Percentiles rank a stretch among this genome's conserved stretches.
These are phyloP conservation scores for Mortierella alpina DNA, from an alignment of 192 early-diverging fungal species.

Conservation along the genomic window DNA sequence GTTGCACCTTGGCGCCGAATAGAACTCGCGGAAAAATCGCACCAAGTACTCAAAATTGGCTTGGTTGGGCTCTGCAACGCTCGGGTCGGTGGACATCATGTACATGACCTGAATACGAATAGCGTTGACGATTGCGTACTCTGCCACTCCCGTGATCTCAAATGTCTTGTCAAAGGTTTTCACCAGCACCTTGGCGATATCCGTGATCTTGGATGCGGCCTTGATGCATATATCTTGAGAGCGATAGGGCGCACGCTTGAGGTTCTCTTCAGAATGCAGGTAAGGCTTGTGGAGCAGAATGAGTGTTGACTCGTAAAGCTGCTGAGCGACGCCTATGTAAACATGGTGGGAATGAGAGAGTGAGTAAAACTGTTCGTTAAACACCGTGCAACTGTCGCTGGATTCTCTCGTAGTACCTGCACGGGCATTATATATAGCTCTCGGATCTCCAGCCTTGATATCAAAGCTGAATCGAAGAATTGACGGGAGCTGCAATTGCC, in stretches of 20 bases:
- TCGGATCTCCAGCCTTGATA: conserved; percentile 17
- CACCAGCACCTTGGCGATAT: conserved; percentile 17
- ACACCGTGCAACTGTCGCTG: no score
- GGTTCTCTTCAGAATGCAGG: conserved; percentile 9
- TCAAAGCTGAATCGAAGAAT: conserved; percentile 40
- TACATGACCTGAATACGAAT: conserved; percentile 43
- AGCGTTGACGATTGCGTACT: conserved; percentile 33
- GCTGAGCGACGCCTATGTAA: conserved; percentile 36
- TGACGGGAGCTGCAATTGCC: conserved; percentile 43
- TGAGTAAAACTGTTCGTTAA: not conserved
- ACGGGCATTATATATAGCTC: conserved; percentile 31
- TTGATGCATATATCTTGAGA: conserved; percentile 49
- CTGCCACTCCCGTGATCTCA: conserved; percentile 18
- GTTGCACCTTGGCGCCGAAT: conserved; percentile 27
- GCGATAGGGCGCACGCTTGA: conserved; percentile 13
- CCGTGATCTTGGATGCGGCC: conserved; percentile 38
- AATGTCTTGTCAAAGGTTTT: conserved; percentile 28
- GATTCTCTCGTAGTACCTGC: conserved; percentile 20
- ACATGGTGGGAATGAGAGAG: not conserved
- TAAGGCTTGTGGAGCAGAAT: conserved; percentile 47
- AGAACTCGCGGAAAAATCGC: conserved; percentile 39
- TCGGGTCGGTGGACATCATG: conserved; percentile 30
- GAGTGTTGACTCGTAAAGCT: conserved; percentile 40
- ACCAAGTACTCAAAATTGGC: conserved; percentile 36
- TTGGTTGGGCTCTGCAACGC: not conserved